These are phyloP conservation scores for Luffa acutangula DNA, from an alignment of 306 rosid species.

Conservation along the genomic window DNA sequence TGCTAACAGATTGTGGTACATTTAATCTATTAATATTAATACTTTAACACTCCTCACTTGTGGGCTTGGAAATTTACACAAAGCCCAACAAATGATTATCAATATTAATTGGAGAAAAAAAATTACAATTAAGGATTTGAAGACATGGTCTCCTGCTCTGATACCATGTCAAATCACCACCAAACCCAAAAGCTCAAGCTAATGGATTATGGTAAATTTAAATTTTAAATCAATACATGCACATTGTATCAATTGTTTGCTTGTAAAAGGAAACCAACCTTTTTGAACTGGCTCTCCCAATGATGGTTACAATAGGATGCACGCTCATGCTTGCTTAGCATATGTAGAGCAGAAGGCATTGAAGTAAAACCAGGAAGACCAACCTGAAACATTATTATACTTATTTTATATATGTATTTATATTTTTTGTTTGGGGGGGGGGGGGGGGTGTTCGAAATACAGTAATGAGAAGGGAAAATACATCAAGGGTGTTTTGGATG, in stretches of 20 bases:
- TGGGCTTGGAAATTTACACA: too few species aligned
- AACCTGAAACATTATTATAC: conserved; percentile 37
- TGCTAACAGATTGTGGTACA: background rate
- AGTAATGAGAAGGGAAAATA: background rate
- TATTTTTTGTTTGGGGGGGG: background rate
- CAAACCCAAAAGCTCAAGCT: background rate
- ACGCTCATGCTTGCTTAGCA: conserved; percentile 90
- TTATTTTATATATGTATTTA: conserved; percentile 1
- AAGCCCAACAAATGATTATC: background rate
- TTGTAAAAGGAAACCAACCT: conserved; percentile 34
- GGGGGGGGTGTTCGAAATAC: background rate
- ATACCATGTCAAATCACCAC: background rate
- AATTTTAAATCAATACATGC: background rate
- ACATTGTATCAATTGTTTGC: background rate
- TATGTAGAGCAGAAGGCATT: conserved; percentile 84
- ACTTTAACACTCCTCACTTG: background rate
- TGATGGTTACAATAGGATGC: conserved; percentile 97
- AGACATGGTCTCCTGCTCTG: background rate
- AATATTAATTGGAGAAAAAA: background rate
- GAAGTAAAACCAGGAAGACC: conserved; percentile 96
- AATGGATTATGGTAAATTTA: background rate
- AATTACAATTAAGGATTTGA: background rate
- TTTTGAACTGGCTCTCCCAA: conserved; percentile 88
- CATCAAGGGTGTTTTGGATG: background rate
- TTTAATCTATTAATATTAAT: too few species aligned